Evolutionary conservation across 2,329 filamentous ascomycete species (phyloP).

Genomic region (Fusarium longipes): DNA sequence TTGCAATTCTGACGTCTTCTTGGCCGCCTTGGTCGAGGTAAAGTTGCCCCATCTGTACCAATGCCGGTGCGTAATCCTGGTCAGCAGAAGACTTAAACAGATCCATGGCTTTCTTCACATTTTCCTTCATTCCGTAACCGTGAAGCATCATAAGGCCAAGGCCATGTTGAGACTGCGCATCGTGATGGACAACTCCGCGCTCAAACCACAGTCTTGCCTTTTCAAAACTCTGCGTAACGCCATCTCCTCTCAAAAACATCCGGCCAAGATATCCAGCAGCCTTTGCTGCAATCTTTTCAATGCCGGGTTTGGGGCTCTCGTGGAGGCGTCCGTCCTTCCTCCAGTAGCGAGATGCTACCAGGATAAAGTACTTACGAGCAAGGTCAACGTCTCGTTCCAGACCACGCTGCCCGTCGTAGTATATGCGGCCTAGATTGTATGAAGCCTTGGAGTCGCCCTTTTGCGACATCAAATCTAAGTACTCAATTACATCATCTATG

Average conservation of each 20-base stretch:
- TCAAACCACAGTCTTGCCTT: conserved; percentile 86
- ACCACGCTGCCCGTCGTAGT: conserved; percentile 86
- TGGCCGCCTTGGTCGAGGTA: conserved; percentile 84
- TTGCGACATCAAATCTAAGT: conserved; percentile 87
- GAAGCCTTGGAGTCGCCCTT: conserved; percentile 91
- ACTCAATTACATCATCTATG: conserved; percentile 94
- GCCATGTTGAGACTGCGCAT: conserved; percentile 86
- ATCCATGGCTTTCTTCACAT: conserved; percentile 77
- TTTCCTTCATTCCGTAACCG: conserved; percentile 76
- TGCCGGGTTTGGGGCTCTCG: conserved; percentile 74
- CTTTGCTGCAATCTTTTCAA: conserved; percentile 83
- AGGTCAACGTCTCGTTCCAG: conserved; percentile 77
- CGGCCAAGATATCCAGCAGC: conserved; percentile 88
- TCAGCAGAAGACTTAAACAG: conserved; percentile 83
- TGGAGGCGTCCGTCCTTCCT: conserved; percentile 78
- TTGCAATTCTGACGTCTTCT: conserved; percentile 79
- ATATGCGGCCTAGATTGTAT: conserved; percentile 84
- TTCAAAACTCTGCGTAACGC: conserved; percentile 80
- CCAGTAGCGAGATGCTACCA: conserved; percentile 86
- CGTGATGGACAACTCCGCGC: conserved; percentile 78
- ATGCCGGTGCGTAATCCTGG: conserved; percentile 81
- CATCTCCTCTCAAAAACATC: conserved; percentile 91
- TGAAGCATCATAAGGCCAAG: conserved; percentile 86
- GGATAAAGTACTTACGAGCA: conserved; percentile 83
- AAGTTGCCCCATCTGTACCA: conserved; percentile 84